Conservation (phyloP, 441 rosid genomes). For the Codiaeum variegatum region DNA sequence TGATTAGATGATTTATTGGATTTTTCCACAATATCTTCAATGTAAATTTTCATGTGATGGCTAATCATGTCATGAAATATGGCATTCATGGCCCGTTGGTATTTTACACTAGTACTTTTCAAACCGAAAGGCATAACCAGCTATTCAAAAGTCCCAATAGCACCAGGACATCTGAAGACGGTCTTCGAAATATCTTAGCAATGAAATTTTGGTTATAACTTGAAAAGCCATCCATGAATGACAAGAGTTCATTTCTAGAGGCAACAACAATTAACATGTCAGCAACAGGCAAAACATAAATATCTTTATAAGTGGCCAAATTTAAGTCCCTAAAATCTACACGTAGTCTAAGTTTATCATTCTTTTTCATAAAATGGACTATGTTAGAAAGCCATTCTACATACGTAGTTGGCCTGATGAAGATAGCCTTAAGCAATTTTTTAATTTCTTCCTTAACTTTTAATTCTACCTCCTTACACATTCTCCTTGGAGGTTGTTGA, state of each 20-base stretch:
- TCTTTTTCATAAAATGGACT: not conserved
- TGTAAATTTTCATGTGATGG: too few relatives aligned
- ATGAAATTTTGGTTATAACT: not conserved
- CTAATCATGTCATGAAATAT: not conserved
- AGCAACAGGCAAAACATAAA: not conserved
- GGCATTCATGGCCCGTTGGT: not conserved
- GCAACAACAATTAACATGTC: not conserved
- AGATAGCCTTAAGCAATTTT: not conserved
- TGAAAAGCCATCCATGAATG: not conserved
- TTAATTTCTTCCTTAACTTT: not conserved
- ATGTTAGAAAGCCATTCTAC: not conserved
- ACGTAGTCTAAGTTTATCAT: not conserved
- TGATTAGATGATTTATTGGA: not conserved
- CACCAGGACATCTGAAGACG: not conserved
- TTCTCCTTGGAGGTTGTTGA: not conserved
- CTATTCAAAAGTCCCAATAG: not conserved
- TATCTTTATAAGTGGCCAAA: not conserved
- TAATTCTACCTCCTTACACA: not conserved
- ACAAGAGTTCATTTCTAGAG: not conserved
- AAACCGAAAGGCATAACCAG: not conserved
- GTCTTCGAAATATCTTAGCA: too few relatives aligned
- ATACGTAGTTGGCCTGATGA: not conserved
- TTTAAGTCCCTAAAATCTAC: slow-evolving; percentile 4
- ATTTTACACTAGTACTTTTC: not conserved
- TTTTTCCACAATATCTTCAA: too few relatives aligned